Evolutionary conservation across 352 stramenopile genomes (phyloP).

Genomic region (Phytopythium mirpurense): DNA sequence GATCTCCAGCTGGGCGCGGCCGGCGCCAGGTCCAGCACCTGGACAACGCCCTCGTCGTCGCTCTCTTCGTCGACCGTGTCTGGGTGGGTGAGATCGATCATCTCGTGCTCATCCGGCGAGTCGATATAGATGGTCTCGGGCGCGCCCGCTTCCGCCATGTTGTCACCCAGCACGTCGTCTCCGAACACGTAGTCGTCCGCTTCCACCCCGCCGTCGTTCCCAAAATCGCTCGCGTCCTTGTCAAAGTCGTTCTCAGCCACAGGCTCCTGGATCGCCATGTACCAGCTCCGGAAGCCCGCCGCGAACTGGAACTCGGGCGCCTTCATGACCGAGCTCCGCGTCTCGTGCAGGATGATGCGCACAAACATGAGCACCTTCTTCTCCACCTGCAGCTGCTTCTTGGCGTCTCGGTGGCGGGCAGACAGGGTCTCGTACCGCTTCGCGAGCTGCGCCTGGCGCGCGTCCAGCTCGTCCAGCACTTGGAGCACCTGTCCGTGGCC

Average conservation of each 20-base stretch:
- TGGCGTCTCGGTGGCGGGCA: slow-evolving; percentile 25
- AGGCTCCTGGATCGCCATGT: slow-evolving; percentile 6
- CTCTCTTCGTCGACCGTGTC: slow-evolving; percentile 7
- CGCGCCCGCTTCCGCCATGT: neutral
- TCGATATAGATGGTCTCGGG: slow-evolving; percentile 6
- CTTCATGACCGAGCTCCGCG: slow-evolving; percentile 24
- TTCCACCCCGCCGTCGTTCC: neutral
- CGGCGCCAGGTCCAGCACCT: slow-evolving; percentile 2
- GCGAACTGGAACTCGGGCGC: slow-evolving; percentile 49
- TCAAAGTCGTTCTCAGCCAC: neutral
- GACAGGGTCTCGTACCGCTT: slow-evolving; percentile 38
- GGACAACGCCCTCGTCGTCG: slow-evolving; percentile 1
- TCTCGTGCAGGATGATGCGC: slow-evolving; percentile 34
- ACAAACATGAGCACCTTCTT: slow-evolving; percentile 66
- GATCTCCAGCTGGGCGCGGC: neutral
- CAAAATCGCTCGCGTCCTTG: neutral
- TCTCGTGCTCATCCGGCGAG: slow-evolving; percentile 6
- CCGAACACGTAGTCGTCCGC: neutral
- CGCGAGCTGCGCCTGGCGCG: slow-evolving; percentile 20
- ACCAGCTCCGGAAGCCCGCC: slow-evolving; percentile 52
- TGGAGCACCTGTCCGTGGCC: slow-evolving; percentile 46
- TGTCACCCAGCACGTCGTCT: neutral
- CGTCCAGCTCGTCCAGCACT: slow-evolving; percentile 36
- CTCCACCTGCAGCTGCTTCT: slow-evolving; percentile 40
- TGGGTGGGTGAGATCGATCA: slow-evolving; percentile 18